These are phyloP conservation scores for Beauveria caledonica DNA, from an alignment of 2,329 filamentous ascomycete species.

Conservation along the genomic window DNA sequence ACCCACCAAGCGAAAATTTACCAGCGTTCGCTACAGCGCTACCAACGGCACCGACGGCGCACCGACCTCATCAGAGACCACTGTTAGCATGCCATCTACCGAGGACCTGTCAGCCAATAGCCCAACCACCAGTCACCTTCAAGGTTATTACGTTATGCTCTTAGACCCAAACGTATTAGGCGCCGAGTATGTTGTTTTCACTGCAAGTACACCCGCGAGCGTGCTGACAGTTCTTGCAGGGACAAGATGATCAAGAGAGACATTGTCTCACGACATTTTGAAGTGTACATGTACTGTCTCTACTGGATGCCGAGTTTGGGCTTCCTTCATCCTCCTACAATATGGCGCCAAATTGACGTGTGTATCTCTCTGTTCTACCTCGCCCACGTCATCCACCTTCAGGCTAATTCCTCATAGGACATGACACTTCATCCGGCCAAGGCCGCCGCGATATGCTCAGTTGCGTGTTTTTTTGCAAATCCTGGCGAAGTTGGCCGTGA, in stretches of 20 bases:
- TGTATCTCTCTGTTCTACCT: background rate
- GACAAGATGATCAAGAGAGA: slow-evolving; percentile 27
- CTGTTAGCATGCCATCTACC: background rate
- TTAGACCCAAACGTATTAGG: slow-evolving; percentile 19
- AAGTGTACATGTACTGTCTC: slow-evolving; percentile 31
- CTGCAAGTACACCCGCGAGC: background rate
- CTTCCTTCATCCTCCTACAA: slow-evolving; percentile 28
- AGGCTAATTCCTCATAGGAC: slow-evolving; percentile 16
- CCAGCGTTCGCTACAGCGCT: slow-evolving; percentile 22
- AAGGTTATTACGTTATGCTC: slow-evolving; percentile 16
- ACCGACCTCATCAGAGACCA: background rate
- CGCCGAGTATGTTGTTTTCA: slow-evolving; percentile 21
- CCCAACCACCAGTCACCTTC: slow-evolving; percentile 11
- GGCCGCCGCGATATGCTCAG: slow-evolving; percentile 31
- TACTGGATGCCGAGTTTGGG: slow-evolving; percentile 32
- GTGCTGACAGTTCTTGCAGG: slow-evolving; percentile 15
- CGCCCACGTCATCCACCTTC: background rate
- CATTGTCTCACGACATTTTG: slow-evolving; percentile 28
- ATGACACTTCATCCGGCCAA: slow-evolving; percentile 26
- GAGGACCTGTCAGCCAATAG: slow-evolving; percentile 14
- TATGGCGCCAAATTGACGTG: slow-evolving; percentile 28
- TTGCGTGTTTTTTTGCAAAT: slow-evolving; percentile 29
- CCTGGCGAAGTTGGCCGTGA: slow-evolving; percentile 24
- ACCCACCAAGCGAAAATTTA: slow-evolving; percentile 30
- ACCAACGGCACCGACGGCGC: slow-evolving; percentile 8